Conservation (phyloP, 2,329 filamentous ascomycete genomes). For the Calonectria leucothoes region DNA sequence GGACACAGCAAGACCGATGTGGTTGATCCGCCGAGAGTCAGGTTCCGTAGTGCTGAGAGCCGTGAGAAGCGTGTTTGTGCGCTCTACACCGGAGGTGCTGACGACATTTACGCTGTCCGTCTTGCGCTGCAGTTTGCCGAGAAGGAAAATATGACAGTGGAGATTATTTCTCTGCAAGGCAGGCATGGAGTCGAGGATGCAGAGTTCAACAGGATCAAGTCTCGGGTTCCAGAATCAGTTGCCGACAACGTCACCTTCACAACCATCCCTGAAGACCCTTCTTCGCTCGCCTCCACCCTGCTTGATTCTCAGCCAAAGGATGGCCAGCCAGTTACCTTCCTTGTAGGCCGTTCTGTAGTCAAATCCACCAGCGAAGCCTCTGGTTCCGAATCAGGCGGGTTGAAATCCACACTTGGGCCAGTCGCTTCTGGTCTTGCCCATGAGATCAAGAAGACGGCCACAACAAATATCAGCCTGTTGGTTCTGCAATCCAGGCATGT, state of each 20-base stretch:
- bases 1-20: constrained; percentile 15
- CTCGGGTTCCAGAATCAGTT: constrained; percentile 1
- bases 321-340: constrained; percentile 20
- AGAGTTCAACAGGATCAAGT: constrained; percentile 15
- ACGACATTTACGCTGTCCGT: constrained; percentile 83
- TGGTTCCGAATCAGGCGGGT: background rate
- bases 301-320: constrained; percentile 2
- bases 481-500: constrained; percentile 22
- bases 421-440: constrained; percentile 7
- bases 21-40: constrained; percentile 21
- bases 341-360: constrained; percentile 17
- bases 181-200: constrained; percentile 7
- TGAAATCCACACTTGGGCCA: constrained; percentile 8
- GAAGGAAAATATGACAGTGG: constrained; percentile 55
- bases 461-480: constrained; percentile 7
- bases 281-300: constrained; percentile 1
- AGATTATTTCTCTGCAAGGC: constrained; percentile 16
- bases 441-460: constrained; percentile 16
- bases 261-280: constrained; percentile 25
- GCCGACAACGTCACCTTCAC: constrained; percentile 16
- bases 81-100: constrained; percentile 84
- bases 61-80: constrained; percentile 79
- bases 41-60: too few relatives aligned
- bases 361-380: background rate
- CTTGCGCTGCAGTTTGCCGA: constrained; percentile 85